Evolutionary conservation across 1,139 yeast species (phyloP), one percentile per base, ranked within the genome.

Genomic region (Pichia sp.): DNA sequence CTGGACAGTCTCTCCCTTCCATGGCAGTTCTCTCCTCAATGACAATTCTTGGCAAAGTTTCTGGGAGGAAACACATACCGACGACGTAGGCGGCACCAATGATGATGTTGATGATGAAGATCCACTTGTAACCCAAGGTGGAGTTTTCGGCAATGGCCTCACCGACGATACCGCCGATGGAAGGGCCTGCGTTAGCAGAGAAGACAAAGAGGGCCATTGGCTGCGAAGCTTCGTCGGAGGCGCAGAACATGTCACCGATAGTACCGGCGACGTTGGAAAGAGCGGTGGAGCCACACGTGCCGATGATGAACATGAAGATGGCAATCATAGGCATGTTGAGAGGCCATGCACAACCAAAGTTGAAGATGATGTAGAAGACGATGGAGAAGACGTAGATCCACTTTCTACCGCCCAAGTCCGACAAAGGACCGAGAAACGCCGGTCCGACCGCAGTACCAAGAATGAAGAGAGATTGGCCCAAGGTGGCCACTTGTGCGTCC

Each of bases 331-430:
- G 58, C 62, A 66, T 66, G 54, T 66, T 66, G 30, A 52, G 49
- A 16, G 71, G 68, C 51, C 84, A 85, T 3, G 90, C 90, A 44
- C 85, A 78, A 37, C 87, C 66, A 47, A 63, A 61, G 64, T 85
- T 87, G 48, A 84, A 73, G 12, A 74, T 74, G 34, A 77, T 68
- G 59, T 84, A 80, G 43, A 81, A 66, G 2, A 68, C 55, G 62
- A 80, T 72, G 60, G 83, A 80, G 46, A 71, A 63, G 44, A 83
- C 79, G 59, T 79, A 80, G 5, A 90, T 86, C 81, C 83, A 81
- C 64, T 83, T 84, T 62, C 91, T 74, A 34, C 93, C 93, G 61
- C 76, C 83, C 58, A 77, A 70, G 67, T 86, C 95, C 42, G 85
- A 78, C 44, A 79, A 68, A 41, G 81, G 72, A 47, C 95, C 95